Base-by-base conservation (phyloP, 768 basidiomycete genomes). In the Podaxis pistillaris region DNA sequence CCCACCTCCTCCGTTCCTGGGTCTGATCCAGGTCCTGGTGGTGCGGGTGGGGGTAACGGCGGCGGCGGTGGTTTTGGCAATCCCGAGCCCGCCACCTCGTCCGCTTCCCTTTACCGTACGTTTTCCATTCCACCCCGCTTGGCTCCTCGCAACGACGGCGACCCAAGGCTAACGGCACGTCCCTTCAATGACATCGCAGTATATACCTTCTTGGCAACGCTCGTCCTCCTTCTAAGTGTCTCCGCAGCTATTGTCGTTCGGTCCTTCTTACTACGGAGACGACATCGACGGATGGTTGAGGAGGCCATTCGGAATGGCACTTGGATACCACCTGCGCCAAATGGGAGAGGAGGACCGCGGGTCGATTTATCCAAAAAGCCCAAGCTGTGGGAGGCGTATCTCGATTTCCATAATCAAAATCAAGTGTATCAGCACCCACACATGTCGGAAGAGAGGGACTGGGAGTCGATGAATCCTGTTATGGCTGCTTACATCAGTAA, bases 301-400 rank as follows among this genome's bases (percentile, higher is more conserved):
- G 86, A 88, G 63, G 87, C 86, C 17, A 88, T 88, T 65, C 76
- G 81, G 24, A 84, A 86, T 62, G 87, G 87, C 8, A 86, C 86
- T 6, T 88, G 84, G 81, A 64, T 83, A 9, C 80, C 83, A 1
- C 78, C 78, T 0, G 66, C 76, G 0, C 66, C 66, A 0, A 52
- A 63, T 8, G 66, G 67, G 3, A 64, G 70, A 11, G 65, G 37
- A 56, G 70, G n/a, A 58, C 55, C 67, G 1, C 68, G 71, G 26
- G 74, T 80, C 36, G 81, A 83, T 67, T 65, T 80, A 19, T 75
- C 74, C 26, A 76, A 78, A 67, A 83, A 81, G 64, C 85, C 85
- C 11, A 67, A 66, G 46, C 68, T 86, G 69, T 84, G 77, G 76
- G 81, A 85, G 40, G 78, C 80, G 8, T 78, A 75, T 38, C 63